Evolutionary conservation across 768 basidiomycete genomes (phyloP), one percentile per base, ranked within the genome.

Genomic region (Kwoniella sp.): DNA sequence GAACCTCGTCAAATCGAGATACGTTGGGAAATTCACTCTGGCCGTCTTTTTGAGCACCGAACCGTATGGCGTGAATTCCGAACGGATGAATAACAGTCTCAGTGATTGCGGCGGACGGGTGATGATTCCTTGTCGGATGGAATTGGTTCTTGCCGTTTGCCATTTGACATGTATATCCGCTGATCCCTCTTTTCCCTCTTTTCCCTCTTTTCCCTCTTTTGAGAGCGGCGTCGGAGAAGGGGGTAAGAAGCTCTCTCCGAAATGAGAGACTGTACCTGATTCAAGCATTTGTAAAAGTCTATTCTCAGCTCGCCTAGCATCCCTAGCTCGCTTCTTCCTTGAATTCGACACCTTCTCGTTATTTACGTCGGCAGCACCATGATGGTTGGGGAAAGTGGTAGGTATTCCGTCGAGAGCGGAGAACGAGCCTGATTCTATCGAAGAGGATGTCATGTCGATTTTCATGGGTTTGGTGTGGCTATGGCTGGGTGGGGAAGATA

Each of bases 21-120:
- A 80, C 80, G 94, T 89, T 7, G 93, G 90, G 79, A 94, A 97
- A 47, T 85, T 69, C 25, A 99, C 85, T 47, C 85, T 84, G 61
- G 90, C 87, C 44, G 85, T 86, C 81, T 98, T 98, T 83, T 95
- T 96, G 73, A 88, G 81, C 30, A 89, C 87, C 68, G 84, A 83
- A 65, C 81, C 78, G 64, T 83, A 82, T 46, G 90, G 91, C 68
- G 88, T 86, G 80, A 90, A 91, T 55, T 92, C 83, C 4, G 94
- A 96, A 46, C 96, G 88, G 70, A 95, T 93, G 60, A 99, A 87
- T 79, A 97, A 95, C 0, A 98, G 84, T 1, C 86, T 88, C 17
- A 98, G 86, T 1, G 94, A 86, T 2, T 86, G 86, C 0, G 96
- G 95, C 15, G 96, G 90, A 87, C 92, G 63, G 19, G 72, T 70